These are phyloP conservation scores for Pelargonium cotyledonis DNA, from an alignment of 441 rosid species.

Conservation along the genomic window DNA sequence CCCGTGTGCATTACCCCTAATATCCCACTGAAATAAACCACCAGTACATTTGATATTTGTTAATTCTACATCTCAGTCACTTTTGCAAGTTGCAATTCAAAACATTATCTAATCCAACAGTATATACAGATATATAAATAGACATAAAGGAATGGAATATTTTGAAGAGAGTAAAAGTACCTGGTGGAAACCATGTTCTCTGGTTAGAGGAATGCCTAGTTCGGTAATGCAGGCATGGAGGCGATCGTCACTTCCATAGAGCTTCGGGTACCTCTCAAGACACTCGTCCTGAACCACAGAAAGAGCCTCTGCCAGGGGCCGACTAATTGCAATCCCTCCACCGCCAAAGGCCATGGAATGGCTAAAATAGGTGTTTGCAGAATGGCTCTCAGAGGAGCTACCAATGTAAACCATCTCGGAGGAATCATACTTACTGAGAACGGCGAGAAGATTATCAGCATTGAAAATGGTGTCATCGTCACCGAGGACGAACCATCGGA, in stretches of 20 bases:
- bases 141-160: neutral
- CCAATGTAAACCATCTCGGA: conserved; percentile 76
- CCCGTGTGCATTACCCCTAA: conserved; percentile 72
- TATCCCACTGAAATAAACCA: conserved; percentile 67
- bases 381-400: conserved; percentile 75
- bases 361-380: conserved; percentile 75
- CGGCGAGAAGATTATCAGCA: conserved; percentile 51
- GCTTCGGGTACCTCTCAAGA: conserved; percentile 64
- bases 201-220: conserved; percentile 73
- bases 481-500: conserved; percentile 77
- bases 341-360: conserved; percentile 93
- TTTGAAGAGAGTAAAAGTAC: conserved; percentile 21
- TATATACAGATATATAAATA: neutral
- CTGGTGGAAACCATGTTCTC: conserved; percentile 88
- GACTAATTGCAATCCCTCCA: conserved; percentile 84
- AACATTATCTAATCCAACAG: neutral
- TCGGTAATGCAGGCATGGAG: conserved; percentile 87
- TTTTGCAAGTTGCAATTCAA: neutral
- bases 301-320: conserved; percentile 65
- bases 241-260: conserved; percentile 88
- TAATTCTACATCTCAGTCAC: neutral
- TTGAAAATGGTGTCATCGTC: conserved; percentile 86
- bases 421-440: conserved; percentile 66
- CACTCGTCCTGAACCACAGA: conserved; percentile 61
- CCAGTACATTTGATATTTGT: neutral